Percentiles rank a stretch among this genome's conserved stretches.
phyloP scores from a whole-genome alignment of 768 basidiomycete genomes.

The Podaxis sp. region DNA sequence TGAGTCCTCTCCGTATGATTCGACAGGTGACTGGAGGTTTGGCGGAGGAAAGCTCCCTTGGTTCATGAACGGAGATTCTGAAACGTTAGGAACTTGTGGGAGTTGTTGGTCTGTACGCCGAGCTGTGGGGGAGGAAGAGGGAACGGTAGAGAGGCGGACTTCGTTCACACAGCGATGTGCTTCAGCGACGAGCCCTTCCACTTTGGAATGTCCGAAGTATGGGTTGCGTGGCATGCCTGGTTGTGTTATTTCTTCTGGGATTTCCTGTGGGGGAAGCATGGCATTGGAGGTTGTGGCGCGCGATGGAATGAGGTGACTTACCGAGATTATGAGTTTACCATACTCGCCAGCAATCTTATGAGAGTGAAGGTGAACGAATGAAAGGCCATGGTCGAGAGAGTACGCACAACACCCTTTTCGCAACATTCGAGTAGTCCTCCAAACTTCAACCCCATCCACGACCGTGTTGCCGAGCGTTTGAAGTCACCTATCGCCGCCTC shows the following conservation, averaged over 20 bases:
- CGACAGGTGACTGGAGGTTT: neutral
- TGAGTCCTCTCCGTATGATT: neutral
- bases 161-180: slow-evolving; percentile 56
- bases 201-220: slow-evolving; percentile 68
- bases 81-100: slow-evolving; percentile 8
- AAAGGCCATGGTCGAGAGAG: neutral
- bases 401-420: slow-evolving; percentile 68
- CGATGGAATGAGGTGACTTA: slow-evolving; percentile 22
- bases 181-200: slow-evolving; percentile 61
- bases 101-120: slow-evolving; percentile 21
- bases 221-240: slow-evolving; percentile 76
- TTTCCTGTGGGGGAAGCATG: slow-evolving; percentile 48
- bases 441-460: slow-evolving; percentile 83
- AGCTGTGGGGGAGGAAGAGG: slow-evolving; percentile 22
- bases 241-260: slow-evolving; percentile 76
- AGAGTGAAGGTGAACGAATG: neutral
- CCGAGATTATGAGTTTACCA: slow-evolving; percentile 51
- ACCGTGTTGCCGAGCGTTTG: slow-evolving; percentile 68
- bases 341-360: slow-evolving; percentile 52
- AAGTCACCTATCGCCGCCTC: slow-evolving; percentile 82
- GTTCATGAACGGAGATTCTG: slow-evolving; percentile 1
- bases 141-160: slow-evolving; percentile 46
- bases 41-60: neutral
- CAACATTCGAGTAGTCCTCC: slow-evolving; percentile 82
- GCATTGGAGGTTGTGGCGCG: neutral